Base-by-base conservation (phyloP, 306 rosid species). In the Rosa lucieae region DNA sequence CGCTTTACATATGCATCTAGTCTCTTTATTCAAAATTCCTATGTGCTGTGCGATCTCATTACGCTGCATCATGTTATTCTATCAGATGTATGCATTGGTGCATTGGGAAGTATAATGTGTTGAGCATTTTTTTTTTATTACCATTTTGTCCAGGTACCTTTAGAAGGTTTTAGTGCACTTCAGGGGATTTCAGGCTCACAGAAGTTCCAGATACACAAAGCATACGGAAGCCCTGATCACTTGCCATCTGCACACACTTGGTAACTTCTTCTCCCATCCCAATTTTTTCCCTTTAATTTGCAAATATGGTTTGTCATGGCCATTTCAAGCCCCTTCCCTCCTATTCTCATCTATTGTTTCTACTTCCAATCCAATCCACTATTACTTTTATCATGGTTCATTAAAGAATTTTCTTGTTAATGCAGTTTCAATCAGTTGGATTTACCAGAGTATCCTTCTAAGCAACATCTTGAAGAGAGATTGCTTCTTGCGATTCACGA, bases 231-330 rank as follows among this genome's bases (percentile, higher is more conserved):
- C 82, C 90, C 92, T 42, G 88, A 91, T 76, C 99, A 96, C 86
- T 89, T 96, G 86, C 99, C 99, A 53, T 96, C 99, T 82, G 99
- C 99, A 75, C 99, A 96, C 82, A 96, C 99, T 52, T 96, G 99
- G 99, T 96, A 93, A 40, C 48, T 47, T 42, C 9, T 21, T 15
- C 26, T 7, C 40, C 29, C 53, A 29, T 75, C 10, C 14, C 56
- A 61, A 13, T 29, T 39, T 4, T 2, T 72, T 47, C 3, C 37
- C 18, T 7, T 72, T 35, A 48, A 70, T 46, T 26, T 35, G 66
- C 65, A 58, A 56, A 58, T 20, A 58, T 18, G 29, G 26, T 56
- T 23, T 58, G 9, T 7, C 63, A 56, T n/a, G 32, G 29, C 37
- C 37, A 8, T 7, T 9, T 56, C 11, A 48, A 51, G 58, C 35